phyloP scores from a whole-genome alignment of 2,329 filamentous ascomycete species.

The Penicillium sp. region DNA sequence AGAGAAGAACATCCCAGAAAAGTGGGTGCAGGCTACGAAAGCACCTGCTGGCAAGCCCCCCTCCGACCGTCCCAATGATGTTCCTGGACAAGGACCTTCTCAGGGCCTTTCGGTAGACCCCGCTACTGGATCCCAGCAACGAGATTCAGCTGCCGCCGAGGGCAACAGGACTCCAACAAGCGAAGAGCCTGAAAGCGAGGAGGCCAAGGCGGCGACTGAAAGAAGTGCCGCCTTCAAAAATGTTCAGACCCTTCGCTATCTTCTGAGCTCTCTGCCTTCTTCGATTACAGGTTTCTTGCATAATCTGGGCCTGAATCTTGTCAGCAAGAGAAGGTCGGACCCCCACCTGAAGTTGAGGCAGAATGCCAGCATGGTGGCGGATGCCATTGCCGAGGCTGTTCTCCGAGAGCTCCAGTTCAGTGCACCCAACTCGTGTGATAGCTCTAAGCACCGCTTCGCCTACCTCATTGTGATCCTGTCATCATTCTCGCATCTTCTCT shows the following conservation, averaged over 20 bases:
- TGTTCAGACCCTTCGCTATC: slow-evolving; percentile 67
- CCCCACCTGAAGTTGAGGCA: slow-evolving; percentile 58
- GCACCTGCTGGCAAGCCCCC: slow-evolving; percentile 36
- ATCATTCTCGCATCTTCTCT: slow-evolving; percentile 70
- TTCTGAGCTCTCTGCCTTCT: slow-evolving; percentile 73
- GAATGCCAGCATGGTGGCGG: slow-evolving; percentile 57
- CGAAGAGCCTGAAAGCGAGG: slow-evolving; percentile 17
- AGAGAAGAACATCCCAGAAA: slow-evolving; percentile 65
- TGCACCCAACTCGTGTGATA: slow-evolving; percentile 46
- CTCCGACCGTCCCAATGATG: slow-evolving; percentile 42
- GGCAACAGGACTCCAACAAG: slow-evolving; percentile 14
- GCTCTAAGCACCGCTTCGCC: slow-evolving; percentile 61
- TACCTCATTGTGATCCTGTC: slow-evolving; percentile 80
- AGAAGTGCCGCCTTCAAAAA: slow-evolving; percentile 60
- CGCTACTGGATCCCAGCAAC: slow-evolving; percentile 25
- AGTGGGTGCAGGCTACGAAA: slow-evolving; percentile 48
- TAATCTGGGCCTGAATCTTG: slow-evolving; percentile 73
- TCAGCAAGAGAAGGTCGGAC: slow-evolving; percentile 70
- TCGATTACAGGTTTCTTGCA: slow-evolving; percentile 83
- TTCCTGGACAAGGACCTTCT: slow-evolving; percentile 20
- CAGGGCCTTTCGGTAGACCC: slow-evolving; percentile 20
- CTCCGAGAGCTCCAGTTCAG: slow-evolving; percentile 60
- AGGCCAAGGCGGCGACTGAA: slow-evolving; percentile 25
- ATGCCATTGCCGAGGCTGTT: slow-evolving; percentile 67
- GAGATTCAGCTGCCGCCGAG: slow-evolving; percentile 20